Percentiles rank a stretch among this genome's conserved stretches.
phyloP scores from a whole-genome alignment of 768 basidiomycete genomes.

The Phanerochaete carnosa region DNA sequence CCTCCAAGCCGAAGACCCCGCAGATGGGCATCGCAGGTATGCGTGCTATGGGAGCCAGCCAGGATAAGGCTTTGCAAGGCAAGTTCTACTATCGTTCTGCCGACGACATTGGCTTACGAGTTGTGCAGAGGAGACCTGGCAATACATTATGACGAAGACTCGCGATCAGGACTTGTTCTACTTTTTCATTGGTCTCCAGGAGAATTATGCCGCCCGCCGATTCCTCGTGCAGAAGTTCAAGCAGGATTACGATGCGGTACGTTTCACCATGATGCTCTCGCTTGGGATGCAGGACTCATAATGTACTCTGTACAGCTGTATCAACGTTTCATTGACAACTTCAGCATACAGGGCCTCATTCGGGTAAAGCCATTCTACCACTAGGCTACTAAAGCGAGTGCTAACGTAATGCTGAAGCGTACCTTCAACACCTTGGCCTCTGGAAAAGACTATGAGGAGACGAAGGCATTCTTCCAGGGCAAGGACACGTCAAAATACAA shows the following conservation, averaged over 20 bases:
- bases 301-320: slow-evolving; percentile 30
- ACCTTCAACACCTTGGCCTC: slow-evolving; percentile 46
- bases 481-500: slow-evolving; percentile 70
- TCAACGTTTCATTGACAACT: slow-evolving; percentile 71
- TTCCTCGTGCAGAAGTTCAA: slow-evolving; percentile 37
- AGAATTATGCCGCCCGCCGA: slow-evolving; percentile 35
- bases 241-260: slow-evolving; percentile 34
- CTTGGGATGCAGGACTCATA: neutral
- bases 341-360: slow-evolving; percentile 50
- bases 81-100: neutral
- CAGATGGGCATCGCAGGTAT: slow-evolving; percentile 69
- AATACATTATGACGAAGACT: slow-evolving; percentile 30
- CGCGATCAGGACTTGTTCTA: slow-evolving; percentile 29
- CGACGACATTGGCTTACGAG: neutral
- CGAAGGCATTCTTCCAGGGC: slow-evolving; percentile 74
- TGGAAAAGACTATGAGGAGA: slow-evolving; percentile 58
- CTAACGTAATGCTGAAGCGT: neutral
- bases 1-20: slow-evolving; percentile 72
- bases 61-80: slow-evolving; percentile 33
- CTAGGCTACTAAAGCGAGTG: neutral
- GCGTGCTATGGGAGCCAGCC: slow-evolving; percentile 38
- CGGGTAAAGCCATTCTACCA: slow-evolving; percentile 42
- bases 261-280: neutral
- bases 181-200: slow-evolving; percentile 33
- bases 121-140: slow-evolving; percentile 33